These are phyloP conservation scores for Thielaviopsis populi DNA, from an alignment of 2,329 filamentous ascomycete species.

Conservation along the genomic window DNA sequence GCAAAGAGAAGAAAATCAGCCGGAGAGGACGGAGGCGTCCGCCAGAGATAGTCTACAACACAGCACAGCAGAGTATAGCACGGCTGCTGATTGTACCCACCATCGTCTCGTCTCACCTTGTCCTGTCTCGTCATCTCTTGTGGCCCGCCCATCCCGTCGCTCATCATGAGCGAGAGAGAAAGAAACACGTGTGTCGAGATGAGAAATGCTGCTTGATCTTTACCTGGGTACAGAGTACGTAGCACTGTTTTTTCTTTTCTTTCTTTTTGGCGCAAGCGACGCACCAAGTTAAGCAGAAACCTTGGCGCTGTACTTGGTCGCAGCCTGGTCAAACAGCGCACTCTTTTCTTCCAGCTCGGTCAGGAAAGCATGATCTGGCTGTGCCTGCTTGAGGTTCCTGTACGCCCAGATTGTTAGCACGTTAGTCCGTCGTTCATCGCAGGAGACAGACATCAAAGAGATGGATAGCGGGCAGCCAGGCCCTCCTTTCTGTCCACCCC, in stretches of 20 bases:
- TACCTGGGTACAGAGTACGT: not conserved
- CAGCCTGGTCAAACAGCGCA: constrained; percentile 72
- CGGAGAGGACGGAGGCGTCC: not conserved
- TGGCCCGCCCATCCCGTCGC: not conserved
- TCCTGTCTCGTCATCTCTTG: not conserved
- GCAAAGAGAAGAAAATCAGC: not conserved
- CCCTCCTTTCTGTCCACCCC: no score
- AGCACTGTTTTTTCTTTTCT: no score
- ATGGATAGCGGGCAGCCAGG: no score
- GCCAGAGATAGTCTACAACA: not conserved
- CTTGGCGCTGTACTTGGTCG: constrained; percentile 74
- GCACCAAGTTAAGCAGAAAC: constrained; percentile 27
- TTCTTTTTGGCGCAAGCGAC: not conserved
- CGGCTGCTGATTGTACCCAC: not conserved
- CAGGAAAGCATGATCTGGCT: constrained; percentile 56
- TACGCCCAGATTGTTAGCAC: constrained; percentile 19
- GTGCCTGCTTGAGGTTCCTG: constrained; percentile 41
- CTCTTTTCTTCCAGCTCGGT: constrained; percentile 71
- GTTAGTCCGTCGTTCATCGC: not conserved
- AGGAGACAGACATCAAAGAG: not conserved
- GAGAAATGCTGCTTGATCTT: not conserved
- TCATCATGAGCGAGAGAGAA: not conserved
- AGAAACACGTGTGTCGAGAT: not conserved
- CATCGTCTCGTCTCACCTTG: not conserved
- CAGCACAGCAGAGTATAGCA: no score